Conservation (phyloP, 441 rosid species). For the Pelargonium australe region DNA sequence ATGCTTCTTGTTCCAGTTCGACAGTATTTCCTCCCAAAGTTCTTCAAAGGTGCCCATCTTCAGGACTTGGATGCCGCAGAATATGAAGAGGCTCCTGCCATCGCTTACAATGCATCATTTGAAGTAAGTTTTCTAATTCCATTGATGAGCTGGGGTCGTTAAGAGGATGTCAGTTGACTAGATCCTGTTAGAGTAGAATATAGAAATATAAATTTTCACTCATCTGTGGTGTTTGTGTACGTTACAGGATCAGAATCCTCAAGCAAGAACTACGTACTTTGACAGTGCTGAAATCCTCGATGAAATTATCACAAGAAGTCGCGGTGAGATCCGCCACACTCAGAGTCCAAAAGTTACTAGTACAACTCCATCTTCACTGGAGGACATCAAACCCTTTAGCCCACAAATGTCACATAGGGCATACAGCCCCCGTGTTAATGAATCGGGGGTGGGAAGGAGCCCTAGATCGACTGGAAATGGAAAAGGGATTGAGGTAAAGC, state of each 20-base stretch:
- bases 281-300: conserved; percentile 59
- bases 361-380: conserved; percentile 35
- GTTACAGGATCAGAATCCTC: neutral
- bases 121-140: conserved; percentile 37
- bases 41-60: conserved; percentile 66
- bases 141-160: neutral
- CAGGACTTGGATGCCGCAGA: conserved; percentile 77
- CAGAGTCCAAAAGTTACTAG: conserved; percentile 56
- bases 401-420: conserved; percentile 33
- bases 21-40: conserved; percentile 56
- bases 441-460: conserved; percentile 27
- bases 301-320: conserved; percentile 61
- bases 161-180: neutral
- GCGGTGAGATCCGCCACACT: conserved; percentile 56
- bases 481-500: conserved; percentile 27
- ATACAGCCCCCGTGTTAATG: conserved; percentile 40
- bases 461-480: conserved; percentile 26
- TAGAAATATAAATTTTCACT: neutral
- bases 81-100: conserved; percentile 67
- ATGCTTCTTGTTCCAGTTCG: conserved; percentile 75
- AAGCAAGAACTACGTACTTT: conserved; percentile 11
- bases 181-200: neutral
- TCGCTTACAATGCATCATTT: conserved; percentile 46
- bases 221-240: conserved; percentile 1
- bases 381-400: conserved; percentile 38